Base-by-base conservation (phyloP, 164 flowering plant species). In the Vitis rupestris region DNA sequence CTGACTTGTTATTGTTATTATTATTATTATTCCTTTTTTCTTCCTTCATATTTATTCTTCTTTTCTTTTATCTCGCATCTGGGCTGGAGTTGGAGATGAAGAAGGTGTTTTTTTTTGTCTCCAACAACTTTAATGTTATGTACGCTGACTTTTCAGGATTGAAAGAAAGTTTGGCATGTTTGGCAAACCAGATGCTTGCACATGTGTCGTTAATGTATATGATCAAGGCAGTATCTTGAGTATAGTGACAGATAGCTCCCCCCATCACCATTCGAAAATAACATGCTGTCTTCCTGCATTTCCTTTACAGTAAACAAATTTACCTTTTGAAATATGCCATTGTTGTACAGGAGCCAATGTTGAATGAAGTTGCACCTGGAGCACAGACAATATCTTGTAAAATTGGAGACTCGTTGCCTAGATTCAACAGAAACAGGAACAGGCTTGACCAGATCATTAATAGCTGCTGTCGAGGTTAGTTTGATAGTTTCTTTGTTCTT, bases 391-490 rank as follows among this genome's bases (percentile, higher is more conserved):
- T 94, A 73, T 94, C 97, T 59, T 92, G 99, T 73, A 94, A 92
- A 84, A 94, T 94, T 81, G 97, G 97, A 47, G 99, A 91, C 71
- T 70, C 97, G 7, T 92, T 92, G 99, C 60, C 81, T 94, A 63
- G 97, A 94, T 59, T 92, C 97, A 70, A 94, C 92, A 97, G 98
- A 92, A 82, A 95, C 98, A n/a, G 99, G 99, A 78, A 95, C 99
- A 68, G 99, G 99, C 29, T 84, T 95, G 80, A 87, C 84, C 59
- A 81, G 99, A 68, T 98, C 99, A 53, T 63, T 95, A 63, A 93
- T 95, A 72, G 96, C 99, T 66, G 97, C 88, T 67, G 96, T 95
- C 70, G 94, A 95, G 94, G 99, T 92, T 37, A 0, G 44, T 37
- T 37, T 37, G 4, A 37, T 37, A 37, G 44, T 37, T 37, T 6